Evolutionary conservation across 345 rosid genomes (phyloP).

Genomic region (Sapria himalayana): DNA sequence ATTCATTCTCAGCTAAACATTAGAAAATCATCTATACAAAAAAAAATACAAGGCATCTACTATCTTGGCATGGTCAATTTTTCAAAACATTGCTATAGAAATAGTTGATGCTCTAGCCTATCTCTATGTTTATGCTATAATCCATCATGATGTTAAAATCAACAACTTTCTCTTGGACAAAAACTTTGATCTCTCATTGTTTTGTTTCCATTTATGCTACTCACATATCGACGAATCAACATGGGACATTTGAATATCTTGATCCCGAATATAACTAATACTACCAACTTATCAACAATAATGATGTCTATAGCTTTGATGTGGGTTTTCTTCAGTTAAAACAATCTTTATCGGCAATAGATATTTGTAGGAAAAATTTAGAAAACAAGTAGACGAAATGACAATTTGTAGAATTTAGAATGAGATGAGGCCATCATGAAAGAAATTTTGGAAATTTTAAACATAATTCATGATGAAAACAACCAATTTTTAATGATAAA

Average conservation of each 20-base stretch:
- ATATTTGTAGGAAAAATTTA: conserved; percentile 12
- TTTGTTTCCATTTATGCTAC: conserved; percentile 16
- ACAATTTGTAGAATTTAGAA: conserved; percentile 11
- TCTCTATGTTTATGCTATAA: conserved; percentile 12
- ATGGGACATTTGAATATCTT: conserved; percentile 15
- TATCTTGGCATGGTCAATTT: conserved; percentile 8
- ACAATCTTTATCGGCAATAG: conserved; percentile 13
- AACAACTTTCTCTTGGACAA: conserved; percentile 11
- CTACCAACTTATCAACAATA: conserved; percentile 13
- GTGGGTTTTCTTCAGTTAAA: conserved; percentile 23
- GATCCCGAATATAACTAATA: conserved; percentile 17
- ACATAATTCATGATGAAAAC: conserved; percentile 5
- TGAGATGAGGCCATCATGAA: conserved; percentile 11
- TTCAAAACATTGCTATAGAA: conserved; percentile 12
- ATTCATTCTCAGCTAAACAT: conserved; percentile 11
- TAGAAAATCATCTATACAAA: conserved; percentile 20
- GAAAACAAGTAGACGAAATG: conserved; percentile 16
- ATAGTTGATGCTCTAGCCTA: conserved; percentile 16
- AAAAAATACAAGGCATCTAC: conserved; percentile 1
- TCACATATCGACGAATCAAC: conserved; percentile 16
- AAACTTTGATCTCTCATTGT: conserved; percentile 13
- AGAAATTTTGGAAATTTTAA: conserved; percentile 8
- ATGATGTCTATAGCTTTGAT: conserved; percentile 17
- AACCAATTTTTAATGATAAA: no score
- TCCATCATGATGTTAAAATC: conserved; percentile 14